Evolutionary conservation across 331 rosid species (phyloP), one percentile per base, ranked within the genome.

Genomic region (Dryas integrifolia): DNA sequence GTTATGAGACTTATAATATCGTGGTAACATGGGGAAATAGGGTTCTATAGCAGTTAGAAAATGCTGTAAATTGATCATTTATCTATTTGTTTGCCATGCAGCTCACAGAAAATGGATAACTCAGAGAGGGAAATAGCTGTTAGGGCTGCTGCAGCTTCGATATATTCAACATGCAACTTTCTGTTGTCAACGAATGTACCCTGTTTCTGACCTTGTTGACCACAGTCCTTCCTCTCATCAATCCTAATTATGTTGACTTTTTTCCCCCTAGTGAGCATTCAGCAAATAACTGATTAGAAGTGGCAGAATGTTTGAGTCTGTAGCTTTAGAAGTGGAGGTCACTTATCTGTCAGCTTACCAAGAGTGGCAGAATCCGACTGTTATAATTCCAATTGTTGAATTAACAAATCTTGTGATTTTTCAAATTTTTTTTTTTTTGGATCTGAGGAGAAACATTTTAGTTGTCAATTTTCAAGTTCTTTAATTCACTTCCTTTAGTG

Each of bases 131-230:
- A 86, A 82, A 72, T 92, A 69, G 90, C 99, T 3, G 86, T 95
- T n/a, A 89, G 85, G 73, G 99, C 99, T 51, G 97, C 99, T 50
- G 97, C 99, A 47, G 97, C 99, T 77, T 88, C 97, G 51, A 92
- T 95, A 75, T 95, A 91, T 72, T 90, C 99, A 72, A 95, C 96
- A 6, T 95, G 97, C 88, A 89, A 86, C 80, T 92, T 81, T 79
- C 82, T 95, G 0, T 51, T 82, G 82, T 84, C 95, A 30, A 86
- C 83, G 53, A 87, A 88, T 64, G 41, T 83, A 38, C 82, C 83
- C 0, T 84, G 83, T 77, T 68, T 77, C 69, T 88, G 85, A 80
- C 61, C 49, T n/a, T 62, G 68, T 77, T 71, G 15, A 57, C 73
- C 6, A 6, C 55, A 13, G 43, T 24, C 69, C 11, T 40, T 67